Evolutionary conservation across 768 basidiomycete genomes (phyloP), one percentile per base, ranked within the genome.

Genomic region (Leccinum sublutescens): DNA sequence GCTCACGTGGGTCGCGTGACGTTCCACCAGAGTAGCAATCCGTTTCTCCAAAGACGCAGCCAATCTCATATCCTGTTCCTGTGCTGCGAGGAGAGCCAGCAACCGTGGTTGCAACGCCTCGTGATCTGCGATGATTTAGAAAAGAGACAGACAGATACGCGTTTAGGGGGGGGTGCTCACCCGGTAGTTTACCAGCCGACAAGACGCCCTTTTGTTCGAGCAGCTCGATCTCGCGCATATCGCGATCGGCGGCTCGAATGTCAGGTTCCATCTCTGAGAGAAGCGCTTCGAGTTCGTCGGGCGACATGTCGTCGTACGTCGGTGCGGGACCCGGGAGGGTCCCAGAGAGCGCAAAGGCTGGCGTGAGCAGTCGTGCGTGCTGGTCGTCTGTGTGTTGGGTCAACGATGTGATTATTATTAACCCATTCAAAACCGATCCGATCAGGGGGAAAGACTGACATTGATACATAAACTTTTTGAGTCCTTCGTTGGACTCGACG

Each of bases 231-330:
- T 93, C 91, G 38, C 81, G 82, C 80, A 93, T 83, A 64, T 92
- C 90, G 8, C 88, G 82, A 64, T 93, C 92, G 10, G 90, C 91
- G 33, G 85, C 82, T 31, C 91, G 89, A 53, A 93, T 85, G 54
- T 94, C 92, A 4, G 85, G 82, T 63, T 93, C 92, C 85, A 93
- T 89, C 66, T 94, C 91, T 0, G 80, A 73, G 10, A 93, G 72
- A 56, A 89, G 79, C 0, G 86, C 85, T 43, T 89, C 87, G 8
- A 93, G 75, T 64, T 89, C 89, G 57, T 82, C 81, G 0, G 83
- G 67, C 0, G 86, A 79, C 85, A 93, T 86, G 38, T 79, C 79
- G 54, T 83, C 83, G 58, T 87, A 88, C 25, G 84, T 71, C 7
- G 86, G 82, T 1, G 79, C 71, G 12, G 70, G 56, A 15, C 77